A percentile compares a stretch with the other conserved stretches of the same genome.
Evolutionary conservation across 2,329 filamentous ascomycete genomes (phyloP).

Genomic region (Neonectria sp.): DNA sequence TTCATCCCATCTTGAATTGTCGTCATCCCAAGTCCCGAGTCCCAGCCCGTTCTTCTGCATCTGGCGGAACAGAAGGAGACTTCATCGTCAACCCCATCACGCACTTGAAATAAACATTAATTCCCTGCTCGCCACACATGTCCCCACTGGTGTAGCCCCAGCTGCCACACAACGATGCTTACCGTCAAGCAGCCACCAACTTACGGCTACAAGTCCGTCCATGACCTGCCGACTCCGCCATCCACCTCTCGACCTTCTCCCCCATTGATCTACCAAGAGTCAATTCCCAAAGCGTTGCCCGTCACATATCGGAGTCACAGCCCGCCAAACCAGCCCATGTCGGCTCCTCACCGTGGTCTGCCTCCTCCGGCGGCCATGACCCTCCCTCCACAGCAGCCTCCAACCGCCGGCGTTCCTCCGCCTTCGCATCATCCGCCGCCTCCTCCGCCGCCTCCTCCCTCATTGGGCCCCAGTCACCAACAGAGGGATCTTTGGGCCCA

Average conservation of each 20-base stretch:
- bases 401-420: slow-evolving; percentile 45
- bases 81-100: slow-evolving; percentile 35
- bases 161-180: slow-evolving; percentile 67
- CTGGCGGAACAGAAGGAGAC: slow-evolving; percentile 35
- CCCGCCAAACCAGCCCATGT: slow-evolving; percentile 72
- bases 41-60: slow-evolving; percentile 11
- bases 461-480: slow-evolving; percentile 47
- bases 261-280: slow-evolving; percentile 66
- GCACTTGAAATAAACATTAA: slow-evolving; percentile 32
- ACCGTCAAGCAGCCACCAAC: slow-evolving; percentile 72
- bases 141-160: slow-evolving; percentile 45
- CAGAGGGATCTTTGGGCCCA: slow-evolving; percentile 63
- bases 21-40: not conserved
- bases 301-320: slow-evolving; percentile 61
- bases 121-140: slow-evolving; percentile 44
- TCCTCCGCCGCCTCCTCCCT: slow-evolving; percentile 46
- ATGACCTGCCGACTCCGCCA: slow-evolving; percentile 74
- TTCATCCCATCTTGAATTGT: slow-evolving; percentile 4
- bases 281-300: slow-evolving; percentile 58
- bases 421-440: slow-evolving; percentile 51
- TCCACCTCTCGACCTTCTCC: slow-evolving; percentile 69
- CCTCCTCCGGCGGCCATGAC: slow-evolving; percentile 78
- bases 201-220: slow-evolving; percentile 72
- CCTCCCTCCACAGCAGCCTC: slow-evolving; percentile 65
- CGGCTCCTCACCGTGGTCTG: slow-evolving; percentile 78